Percentiles rank a stretch among this genome's conserved stretches.
phyloP scores from a whole-genome alignment of 1,139 yeast genomes.

The Meyerozyma carpophila region DNA sequence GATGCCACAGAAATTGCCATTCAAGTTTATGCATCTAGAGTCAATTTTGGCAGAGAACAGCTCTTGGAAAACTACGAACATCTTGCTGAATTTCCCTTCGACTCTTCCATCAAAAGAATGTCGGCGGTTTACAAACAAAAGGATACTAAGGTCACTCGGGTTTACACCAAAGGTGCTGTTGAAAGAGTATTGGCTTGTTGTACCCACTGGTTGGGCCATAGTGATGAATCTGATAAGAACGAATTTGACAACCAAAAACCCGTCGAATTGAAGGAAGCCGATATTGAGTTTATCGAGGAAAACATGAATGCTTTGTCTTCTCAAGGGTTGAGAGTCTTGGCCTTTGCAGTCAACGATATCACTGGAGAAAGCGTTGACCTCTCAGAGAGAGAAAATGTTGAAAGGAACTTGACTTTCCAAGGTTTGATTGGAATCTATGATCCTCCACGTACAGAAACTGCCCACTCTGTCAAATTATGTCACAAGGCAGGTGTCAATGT shows the following conservation, averaged over 20 bases:
- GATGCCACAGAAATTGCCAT: constrained; percentile 85
- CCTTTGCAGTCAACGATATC: constrained; percentile 49
- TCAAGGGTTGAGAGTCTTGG: constrained; percentile 71
- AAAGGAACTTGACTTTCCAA: constrained; percentile 50
- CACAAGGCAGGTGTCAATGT: constrained; percentile 77
- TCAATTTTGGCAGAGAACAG: constrained; percentile 42
- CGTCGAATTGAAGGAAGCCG: constrained; percentile 34
- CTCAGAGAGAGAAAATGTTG: constrained; percentile 47
- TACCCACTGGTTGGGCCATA: constrained; percentile 44
- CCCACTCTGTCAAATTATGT: constrained; percentile 60
- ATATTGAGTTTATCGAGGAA: constrained; percentile 39
- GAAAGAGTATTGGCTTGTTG: constrained; percentile 65
- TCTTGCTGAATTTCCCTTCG: constrained; percentile 69
- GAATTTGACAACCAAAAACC: constrained; percentile 19
- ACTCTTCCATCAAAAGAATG: constrained; percentile 75
- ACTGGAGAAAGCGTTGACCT: constrained; percentile 16
- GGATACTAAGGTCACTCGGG: constrained; percentile 24
- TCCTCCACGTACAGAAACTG: constrained; percentile 75
- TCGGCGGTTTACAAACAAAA: constrained; percentile 47
- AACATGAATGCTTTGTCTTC: constrained; percentile 61
- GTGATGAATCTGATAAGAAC: constrained; percentile 10
- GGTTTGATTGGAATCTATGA: constrained; percentile 80
- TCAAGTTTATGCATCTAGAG: constrained; percentile 62
- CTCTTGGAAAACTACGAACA: constrained; percentile 36
- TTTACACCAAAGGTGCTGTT: constrained; percentile 75